Percentiles rank a stretch among this genome's conserved stretches.
Conservation (phyloP, 2,329 filamentous ascomycete species). For the Penicillium paneum region DNA sequence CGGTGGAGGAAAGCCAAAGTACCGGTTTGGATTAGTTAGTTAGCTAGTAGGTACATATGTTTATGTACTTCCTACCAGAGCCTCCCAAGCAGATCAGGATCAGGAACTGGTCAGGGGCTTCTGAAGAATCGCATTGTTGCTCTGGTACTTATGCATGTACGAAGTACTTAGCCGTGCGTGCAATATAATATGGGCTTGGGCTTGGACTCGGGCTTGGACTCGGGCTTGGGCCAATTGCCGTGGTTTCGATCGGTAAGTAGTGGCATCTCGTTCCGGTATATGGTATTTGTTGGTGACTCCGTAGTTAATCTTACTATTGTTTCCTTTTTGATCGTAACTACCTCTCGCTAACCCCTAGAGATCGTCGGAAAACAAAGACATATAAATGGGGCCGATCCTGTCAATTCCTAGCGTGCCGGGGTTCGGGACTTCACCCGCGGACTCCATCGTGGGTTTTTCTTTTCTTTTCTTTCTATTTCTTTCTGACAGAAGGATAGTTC, state of each 20-base stretch:
- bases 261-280: too few relatives aligned
- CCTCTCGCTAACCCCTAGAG: neutral
- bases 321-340: neutral
- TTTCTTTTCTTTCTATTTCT: neutral
- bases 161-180: neutral
- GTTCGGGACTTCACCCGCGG: neutral
- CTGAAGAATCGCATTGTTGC: neutral
- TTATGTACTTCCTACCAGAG: neutral
- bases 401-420: neutral
- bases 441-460: neutral
- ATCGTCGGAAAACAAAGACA: neutral
- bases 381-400: neutral
- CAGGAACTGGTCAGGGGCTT: neutral
- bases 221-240: neutral
- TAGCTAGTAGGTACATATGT: too few relatives aligned
- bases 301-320: neutral
- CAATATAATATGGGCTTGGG: too few relatives aligned
- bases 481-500: neutral
- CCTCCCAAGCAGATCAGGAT: too few relatives aligned
- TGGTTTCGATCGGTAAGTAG: neutral
- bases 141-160: neutral
- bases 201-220: too few relatives aligned
- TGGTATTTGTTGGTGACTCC: neutral
- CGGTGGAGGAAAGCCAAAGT: neutral
- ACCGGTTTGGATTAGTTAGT: neutral